These are phyloP conservation scores for Cercospora beticola DNA, from an alignment of 2,329 filamentous ascomycete species.

Conservation along the genomic window DNA sequence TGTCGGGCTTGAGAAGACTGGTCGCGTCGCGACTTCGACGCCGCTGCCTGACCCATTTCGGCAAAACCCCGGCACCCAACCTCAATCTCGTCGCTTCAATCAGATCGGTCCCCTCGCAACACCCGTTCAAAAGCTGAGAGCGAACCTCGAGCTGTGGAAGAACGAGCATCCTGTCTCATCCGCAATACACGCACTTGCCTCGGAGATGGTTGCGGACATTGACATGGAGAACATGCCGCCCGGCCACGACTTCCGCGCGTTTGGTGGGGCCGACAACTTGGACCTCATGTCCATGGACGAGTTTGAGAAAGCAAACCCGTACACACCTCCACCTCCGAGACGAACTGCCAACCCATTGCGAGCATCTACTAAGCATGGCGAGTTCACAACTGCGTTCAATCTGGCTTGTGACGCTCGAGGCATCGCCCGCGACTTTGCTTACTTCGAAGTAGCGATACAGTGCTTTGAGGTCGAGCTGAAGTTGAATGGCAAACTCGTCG, in stretches of 20 bases:
- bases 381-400: constrained; percentile 19
- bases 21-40: not conserved
- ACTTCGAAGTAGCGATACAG: constrained; percentile 14
- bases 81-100: not conserved
- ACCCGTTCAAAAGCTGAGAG: not conserved
- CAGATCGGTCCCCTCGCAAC: not conserved
- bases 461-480: constrained; percentile 21
- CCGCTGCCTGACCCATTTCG: not conserved
- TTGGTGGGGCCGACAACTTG: not conserved
- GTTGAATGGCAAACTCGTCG: constrained; percentile 18
- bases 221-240: constrained; percentile 12
- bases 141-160: constrained; percentile 4
- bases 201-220: constrained; percentile 1
- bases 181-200: not conserved
- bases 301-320: constrained; percentile 28
- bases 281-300: constrained; percentile 26
- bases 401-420: constrained; percentile 23
- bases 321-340: constrained; percentile 21
- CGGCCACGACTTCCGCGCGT: constrained; percentile 6
- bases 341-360: constrained; percentile 6
- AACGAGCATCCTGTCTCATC: not conserved
- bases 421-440: constrained; percentile 19
- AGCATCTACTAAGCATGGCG: constrained; percentile 14
- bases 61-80: not conserved
- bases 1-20: not conserved